Base-by-base conservation (phyloP, 2,329 filamentous ascomycete species). In the Monosporascus sp. region DNA sequence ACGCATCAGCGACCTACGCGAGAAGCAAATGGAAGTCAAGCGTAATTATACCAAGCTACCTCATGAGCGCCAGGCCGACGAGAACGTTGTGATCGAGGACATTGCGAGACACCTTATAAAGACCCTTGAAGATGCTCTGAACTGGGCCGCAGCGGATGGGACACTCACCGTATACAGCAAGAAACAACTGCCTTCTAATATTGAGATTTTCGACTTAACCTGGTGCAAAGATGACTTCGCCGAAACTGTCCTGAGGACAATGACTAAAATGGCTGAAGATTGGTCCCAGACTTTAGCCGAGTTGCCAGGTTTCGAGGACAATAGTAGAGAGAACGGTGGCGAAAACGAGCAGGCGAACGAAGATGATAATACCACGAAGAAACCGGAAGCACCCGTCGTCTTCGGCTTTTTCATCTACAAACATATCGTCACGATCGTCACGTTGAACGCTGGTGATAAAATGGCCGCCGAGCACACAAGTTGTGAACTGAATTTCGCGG, bases 391-490 rank as follows among this genome's bases (percentile, higher is more conserved):
- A 6, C 66, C 66, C 6, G 63, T 68, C 18, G 20, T 69, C 22
- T 68, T 66, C 47, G 61, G 61, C 1, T 64, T 69, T 47, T 57
- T 66, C 57, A 63, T 68, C 36, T 60, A 62, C 50, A 62, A 64
- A 50, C 64, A 67, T 44, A 61, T 65, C 47, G 38, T 68, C 48
- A 60, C 61, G 22, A 65, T 69, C 41, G 64, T 65, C 49, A 66
- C 64, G n/a, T 24, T 64, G 44, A 64, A 69, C 51, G 61, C 61
- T n/a, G 37, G 59, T 1, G 56, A 65, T 27, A 58, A 59, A n/a
- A 36, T 50, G 1, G 62, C 66, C 8, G 47, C 51, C 17, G 60
- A 58, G 18, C 61, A 65, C 27, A 61, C 65, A 15, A 59, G 64
- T 7, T 63, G 62, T 47, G 61, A 61, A 45, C 56, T 67, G 15